Evolutionary conservation across 1,284 basidiomycete species (phyloP).

Genomic region (Leccinum huronense): DNA sequence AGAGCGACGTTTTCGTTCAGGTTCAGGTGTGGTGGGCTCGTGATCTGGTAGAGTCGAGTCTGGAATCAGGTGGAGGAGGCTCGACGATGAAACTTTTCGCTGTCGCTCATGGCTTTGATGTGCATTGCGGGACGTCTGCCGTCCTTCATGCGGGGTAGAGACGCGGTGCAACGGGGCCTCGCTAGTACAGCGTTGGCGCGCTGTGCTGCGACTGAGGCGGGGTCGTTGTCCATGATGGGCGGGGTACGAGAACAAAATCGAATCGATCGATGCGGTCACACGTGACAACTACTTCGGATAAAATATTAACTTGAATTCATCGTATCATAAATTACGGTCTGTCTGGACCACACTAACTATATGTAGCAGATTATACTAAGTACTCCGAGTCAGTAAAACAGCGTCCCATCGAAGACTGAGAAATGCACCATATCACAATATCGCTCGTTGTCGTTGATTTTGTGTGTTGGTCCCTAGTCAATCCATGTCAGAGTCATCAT

Average conservation of each 20-base stretch:
- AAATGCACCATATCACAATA: conserved; percentile 33
- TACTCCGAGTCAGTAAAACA: conserved; percentile 35
- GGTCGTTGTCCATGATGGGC: conserved; percentile 33
- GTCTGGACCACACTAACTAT: conserved; percentile 18
- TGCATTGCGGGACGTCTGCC: conserved; percentile 83
- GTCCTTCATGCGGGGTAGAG: conserved; percentile 84
- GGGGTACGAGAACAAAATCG: neutral
- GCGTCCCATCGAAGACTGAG: conserved; percentile 24
- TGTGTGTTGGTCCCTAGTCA: conserved; percentile 33
- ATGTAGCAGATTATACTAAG: conserved; percentile 34
- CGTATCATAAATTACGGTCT: too few relatives aligned
- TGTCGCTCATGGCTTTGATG: conserved; percentile 72
- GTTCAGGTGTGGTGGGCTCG: conserved; percentile 36
- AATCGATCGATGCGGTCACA: too few relatives aligned
- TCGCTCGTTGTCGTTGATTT: conserved; percentile 19
- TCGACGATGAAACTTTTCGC: conserved; percentile 50
- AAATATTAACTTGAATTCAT: too few relatives aligned
- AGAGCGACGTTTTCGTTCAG: conserved; percentile 61
- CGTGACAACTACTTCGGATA: too few relatives aligned
- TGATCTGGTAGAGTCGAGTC: conserved; percentile 22
- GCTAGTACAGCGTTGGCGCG: conserved; percentile 78
- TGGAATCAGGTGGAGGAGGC: conserved; percentile 20
- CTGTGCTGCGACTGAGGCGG: conserved; percentile 58
- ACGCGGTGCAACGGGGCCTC: conserved; percentile 85
- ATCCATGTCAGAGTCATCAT: conserved; percentile 49